These are phyloP conservation scores for Venturia nashicola DNA, from an alignment of 2,329 filamentous ascomycete genomes.

Conservation along the genomic window DNA sequence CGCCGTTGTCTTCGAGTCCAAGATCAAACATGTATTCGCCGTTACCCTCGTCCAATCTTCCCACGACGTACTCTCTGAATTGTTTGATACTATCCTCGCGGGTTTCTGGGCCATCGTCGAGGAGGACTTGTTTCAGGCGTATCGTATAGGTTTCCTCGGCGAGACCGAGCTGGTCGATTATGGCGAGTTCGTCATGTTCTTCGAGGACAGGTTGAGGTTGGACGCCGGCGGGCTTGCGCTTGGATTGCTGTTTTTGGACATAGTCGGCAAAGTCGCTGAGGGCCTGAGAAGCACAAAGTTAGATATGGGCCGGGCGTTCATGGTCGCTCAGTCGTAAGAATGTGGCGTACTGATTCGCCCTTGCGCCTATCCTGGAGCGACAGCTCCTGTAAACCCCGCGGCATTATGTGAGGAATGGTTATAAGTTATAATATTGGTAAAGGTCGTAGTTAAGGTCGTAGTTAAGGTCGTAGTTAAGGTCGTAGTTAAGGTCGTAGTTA, in stretches of 20 bases:
- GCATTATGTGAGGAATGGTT: constrained; percentile 16
- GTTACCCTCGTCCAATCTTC: constrained; percentile 67
- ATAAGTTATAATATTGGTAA: no score
- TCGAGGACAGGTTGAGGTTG: constrained; percentile 26
- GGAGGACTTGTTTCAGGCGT: constrained; percentile 63
- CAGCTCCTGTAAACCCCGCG: constrained; percentile 39
- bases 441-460: no score
- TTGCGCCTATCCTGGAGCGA: constrained; percentile 69
- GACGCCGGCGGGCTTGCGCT: constrained; percentile 34
- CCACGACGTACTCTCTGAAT: constrained; percentile 53
- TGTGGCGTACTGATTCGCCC: constrained; percentile 63
- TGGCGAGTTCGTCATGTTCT: constrained; percentile 81
- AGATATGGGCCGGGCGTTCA: not conserved
- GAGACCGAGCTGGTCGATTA: constrained; percentile 66
- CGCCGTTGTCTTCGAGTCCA: constrained; percentile 80
- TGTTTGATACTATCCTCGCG: constrained; percentile 48
- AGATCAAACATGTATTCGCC: constrained; percentile 88
- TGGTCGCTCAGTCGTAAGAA: constrained; percentile 8
- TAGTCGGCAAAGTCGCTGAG: constrained; percentile 96
- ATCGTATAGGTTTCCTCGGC: constrained; percentile 56
- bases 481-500: no score
- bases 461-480: no score
- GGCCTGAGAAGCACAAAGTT: constrained; percentile 32
- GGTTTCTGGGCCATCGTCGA: constrained; percentile 40
- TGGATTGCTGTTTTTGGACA: constrained; percentile 82